Conservation (phyloP, 768 basidiomycete genomes). For the Kwoniella newhampshirensis region DNA sequence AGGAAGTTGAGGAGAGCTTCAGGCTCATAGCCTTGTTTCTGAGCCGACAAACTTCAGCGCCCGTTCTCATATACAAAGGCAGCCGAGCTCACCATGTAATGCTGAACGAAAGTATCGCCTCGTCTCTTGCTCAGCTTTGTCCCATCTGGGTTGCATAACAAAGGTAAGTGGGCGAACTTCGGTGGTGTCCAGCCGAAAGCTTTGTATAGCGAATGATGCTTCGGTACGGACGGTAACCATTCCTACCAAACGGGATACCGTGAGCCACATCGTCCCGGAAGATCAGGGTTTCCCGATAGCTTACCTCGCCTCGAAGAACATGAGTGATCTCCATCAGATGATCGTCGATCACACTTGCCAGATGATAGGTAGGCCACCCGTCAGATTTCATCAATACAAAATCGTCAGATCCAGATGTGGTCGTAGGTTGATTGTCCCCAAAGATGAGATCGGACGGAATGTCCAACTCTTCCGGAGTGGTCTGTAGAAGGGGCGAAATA, state of each 20-base stretch:
- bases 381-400: slow-evolving; percentile 91
- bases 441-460: slow-evolving; percentile 71
- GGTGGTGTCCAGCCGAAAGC: slow-evolving; percentile 71
- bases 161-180: slow-evolving; percentile 83
- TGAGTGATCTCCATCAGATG: slow-evolving; percentile 94
- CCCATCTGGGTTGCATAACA: slow-evolving; percentile 84
- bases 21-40: slow-evolving; percentile 89
- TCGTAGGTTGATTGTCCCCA: slow-evolving; percentile 58
- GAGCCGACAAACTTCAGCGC: neutral
- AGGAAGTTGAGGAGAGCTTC: slow-evolving; percentile 88
- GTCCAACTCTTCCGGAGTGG: slow-evolving; percentile 58
- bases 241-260: slow-evolving; percentile 60
- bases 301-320: slow-evolving; percentile 87
- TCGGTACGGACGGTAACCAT: slow-evolving; percentile 90
- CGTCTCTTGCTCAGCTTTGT: slow-evolving; percentile 93
- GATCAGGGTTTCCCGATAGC: slow-evolving; percentile 21
- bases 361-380: slow-evolving; percentile 90
- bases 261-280: no score
- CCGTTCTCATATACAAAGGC: no score
- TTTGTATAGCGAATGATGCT: slow-evolving; percentile 86
- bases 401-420: slow-evolving; percentile 63
- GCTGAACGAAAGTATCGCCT: slow-evolving; percentile 80
- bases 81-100: slow-evolving; percentile 70
- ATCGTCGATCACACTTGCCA: slow-evolving; percentile 94
- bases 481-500: slow-evolving; percentile 3